Evolutionary conservation across 2,329 filamentous ascomycete species (phyloP), one percentile per base, ranked within the genome.

Genomic region (Cladorrhinum sp.): DNA sequence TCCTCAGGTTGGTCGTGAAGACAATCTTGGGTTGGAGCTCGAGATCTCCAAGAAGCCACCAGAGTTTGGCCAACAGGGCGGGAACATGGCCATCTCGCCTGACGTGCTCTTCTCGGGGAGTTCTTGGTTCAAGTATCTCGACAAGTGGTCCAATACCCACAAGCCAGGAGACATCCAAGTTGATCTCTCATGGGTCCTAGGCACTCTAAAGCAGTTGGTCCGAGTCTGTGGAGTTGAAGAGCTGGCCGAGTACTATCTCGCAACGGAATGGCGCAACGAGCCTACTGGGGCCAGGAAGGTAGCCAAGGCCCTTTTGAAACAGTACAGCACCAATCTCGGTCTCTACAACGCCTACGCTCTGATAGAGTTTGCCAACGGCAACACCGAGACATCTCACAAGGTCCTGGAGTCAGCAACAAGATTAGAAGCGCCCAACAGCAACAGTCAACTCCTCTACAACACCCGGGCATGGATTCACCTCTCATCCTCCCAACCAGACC

Each of bases 311-410:
- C 76, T 96, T 0, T 74, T 97, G n/a, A 94, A 90, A 70, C 80
- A 80, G 53, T 83, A 85, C 59, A 79, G 86, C 0, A 79, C 84
- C 1, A 88, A 86, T 66, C 72, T 90, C 2, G 77, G 80, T 14
- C 77, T 97, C 0, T 97, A 96, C 74, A 89, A 92, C 66, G 85
- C 87, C 0, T 96, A 94, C 69, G 91, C 89, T 0, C 75, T 91
- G 14, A 84, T 92, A 2, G 91, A 96, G 73, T 80, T 76, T 65
- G 77, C 78, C 1, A 81, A 81, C 28, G 84, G 80, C 0, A 87
- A 88, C 23, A 66, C 71, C 1, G 79, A 83, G 0, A 77, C 85
- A 52, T 87, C 89, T 3, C 76, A 80, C 21, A 86, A 84, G 56
- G 86, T 95, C 0, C 83, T 94, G 68, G 72, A 79, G 1, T 88